Evolutionary conservation across 2,329 filamentous ascomycete genomes (phyloP).

Genomic region (Botrytis tulipae): DNA sequence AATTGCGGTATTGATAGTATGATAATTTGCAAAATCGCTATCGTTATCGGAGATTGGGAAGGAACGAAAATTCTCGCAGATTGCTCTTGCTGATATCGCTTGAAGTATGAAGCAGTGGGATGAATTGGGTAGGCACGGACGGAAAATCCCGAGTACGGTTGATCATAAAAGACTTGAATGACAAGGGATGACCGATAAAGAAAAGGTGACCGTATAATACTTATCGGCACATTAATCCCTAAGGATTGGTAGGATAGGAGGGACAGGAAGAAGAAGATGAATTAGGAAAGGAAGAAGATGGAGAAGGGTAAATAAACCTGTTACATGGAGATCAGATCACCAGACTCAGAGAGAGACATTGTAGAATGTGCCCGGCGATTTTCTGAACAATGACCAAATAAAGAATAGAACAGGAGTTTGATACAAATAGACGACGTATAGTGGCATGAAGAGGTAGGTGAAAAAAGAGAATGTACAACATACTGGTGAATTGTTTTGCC

Average conservation of each 20-base stretch:
- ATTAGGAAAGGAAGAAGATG: not conserved
- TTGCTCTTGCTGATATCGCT: slow-evolving; percentile 17
- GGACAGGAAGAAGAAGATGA: not conserved
- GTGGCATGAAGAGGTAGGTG: not conserved
- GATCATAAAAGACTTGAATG: slow-evolving; percentile 3
- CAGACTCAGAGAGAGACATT: slow-evolving; percentile 21
- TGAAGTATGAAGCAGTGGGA: slow-evolving; percentile 6
- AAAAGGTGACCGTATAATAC: slow-evolving; percentile 4
- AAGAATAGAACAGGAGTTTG: slow-evolving; percentile 3
- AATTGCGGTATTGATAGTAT: slow-evolving; percentile 24
- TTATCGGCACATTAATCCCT: slow-evolving; percentile 2
- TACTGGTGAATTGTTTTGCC: slow-evolving; percentile 59
- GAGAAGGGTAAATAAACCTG: not conserved
- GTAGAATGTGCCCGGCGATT: not conserved
- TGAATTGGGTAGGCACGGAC: not conserved
- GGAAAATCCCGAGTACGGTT: slow-evolving; percentile 10
- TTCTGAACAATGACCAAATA: slow-evolving; percentile 12
- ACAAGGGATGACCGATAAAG: not conserved
- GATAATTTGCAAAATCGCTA: slow-evolving; percentile 22
- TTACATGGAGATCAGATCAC: not conserved
- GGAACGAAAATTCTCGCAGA: slow-evolving; percentile 21
- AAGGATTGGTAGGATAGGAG: slow-evolving; percentile 9
- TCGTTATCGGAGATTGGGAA: slow-evolving; percentile 23
- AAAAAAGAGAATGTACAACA: slow-evolving; percentile 37
- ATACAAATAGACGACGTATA: not conserved